Evolutionary conservation across 768 basidiomycete species (phyloP), one percentile per base, ranked within the genome.

Genomic region (Rhizopogon vinicolor): DNA sequence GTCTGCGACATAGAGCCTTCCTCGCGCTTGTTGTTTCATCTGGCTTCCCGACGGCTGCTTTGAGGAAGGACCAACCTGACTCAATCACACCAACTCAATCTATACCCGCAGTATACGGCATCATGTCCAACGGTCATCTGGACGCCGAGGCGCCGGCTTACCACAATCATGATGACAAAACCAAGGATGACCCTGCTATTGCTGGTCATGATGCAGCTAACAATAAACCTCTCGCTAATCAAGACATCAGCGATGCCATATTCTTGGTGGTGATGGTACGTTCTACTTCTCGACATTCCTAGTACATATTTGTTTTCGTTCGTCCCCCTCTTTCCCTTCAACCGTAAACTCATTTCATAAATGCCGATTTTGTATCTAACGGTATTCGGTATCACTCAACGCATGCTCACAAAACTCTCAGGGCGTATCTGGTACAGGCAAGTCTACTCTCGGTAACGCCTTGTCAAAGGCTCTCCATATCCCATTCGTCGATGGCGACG

Each of bases 401-500:
- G 12, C 31, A 48, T 43, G 33, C 40, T 43, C 44, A 28, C 44
- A 41, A 0, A 46, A 29, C 41, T 16, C 13, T 46, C 61, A 88
- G 86, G 90, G 90, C 35, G 86, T 89, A 3, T 88, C 79, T 0
- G 86, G 87, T 13, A 83, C 84, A 33, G 87, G 89, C 7, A 89
- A 89, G 65, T 81, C 83, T 29, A 89, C 86, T 19, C 75, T 93
- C 1, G 91, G 87, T 0, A 60, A 58, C 5, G 82, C 81, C 7
- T 73, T 95, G n/a, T 80, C 89, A 7, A 62, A 72, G 40, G 73
- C 75, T 28, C 75, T 92, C 46, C 69, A 68, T n/a, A 59, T 92
- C 57, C 86, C 92, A 1, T 96, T 89, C 72, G 74, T 93, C 56
- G 95, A 98, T 64, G 95, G 89, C 29, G 94, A 97, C 67, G 85